Base-by-base conservation (phyloP, 441 rosid genomes). In the Brassica hybrid region DNA sequence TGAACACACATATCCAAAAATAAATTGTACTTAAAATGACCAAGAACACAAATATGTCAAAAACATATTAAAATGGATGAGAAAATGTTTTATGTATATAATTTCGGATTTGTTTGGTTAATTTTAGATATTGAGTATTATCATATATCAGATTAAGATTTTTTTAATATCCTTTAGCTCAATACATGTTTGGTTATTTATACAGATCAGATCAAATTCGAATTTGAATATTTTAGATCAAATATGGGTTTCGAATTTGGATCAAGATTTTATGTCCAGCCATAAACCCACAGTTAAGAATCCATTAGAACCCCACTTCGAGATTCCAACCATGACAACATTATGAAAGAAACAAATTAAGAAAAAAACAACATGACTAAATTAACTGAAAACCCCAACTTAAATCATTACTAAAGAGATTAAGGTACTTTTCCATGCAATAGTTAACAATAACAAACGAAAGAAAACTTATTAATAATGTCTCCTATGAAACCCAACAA, bases 381-480 rank as follows among this genome's bases (percentile, higher is more conserved):
- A 56, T 1, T 1, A 50, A 65, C 43, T 54, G 4, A 11, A 60
- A 59, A 17, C 2, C 57, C 74, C 23, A 50, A 19, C 54, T 69
- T 69, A 69, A 62, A 36, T 38, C 21, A 34, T 18, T 48, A 67
- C 13, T 21, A 12, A 45, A 66, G 10, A 43, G n/a, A 52, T 21
- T 21, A 21, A 41, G 50, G 54, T 32, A 57, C 13, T 70, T 50
- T 16, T 9, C 30, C 50, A 69, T 43, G 56, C 48, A 54, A 16
- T 25, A 71, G 18, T 58, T 67, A 6, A 71, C 65, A 18, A 57
- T 5, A 17, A 12, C 61, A 77, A 65, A 77, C 7, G 13, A 65
- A 71, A 77, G 2, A 71, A 77, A 65, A 18, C 36, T 56, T 71
- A 8, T 27, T 68, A 77, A 21, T 56, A 69, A 62, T 21, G 41